Percentiles rank a stretch among this genome's conserved stretches.
Evolutionary conservation across 2,329 filamentous ascomycete species (phyloP).

Genomic region (Chrysoporthe austroafricana): DNA sequence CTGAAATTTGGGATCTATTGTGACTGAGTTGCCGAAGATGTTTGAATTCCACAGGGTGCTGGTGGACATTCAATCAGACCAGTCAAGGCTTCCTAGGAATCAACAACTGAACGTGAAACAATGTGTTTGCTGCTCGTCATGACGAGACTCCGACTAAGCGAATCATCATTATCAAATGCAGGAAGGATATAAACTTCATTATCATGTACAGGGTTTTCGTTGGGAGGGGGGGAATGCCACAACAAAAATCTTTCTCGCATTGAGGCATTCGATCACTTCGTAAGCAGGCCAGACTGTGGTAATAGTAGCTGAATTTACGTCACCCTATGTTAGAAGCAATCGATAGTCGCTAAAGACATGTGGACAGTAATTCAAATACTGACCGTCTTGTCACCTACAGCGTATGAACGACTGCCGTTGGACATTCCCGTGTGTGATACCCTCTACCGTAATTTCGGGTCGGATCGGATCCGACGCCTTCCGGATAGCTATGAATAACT

Average conservation of each 20-base stretch:
- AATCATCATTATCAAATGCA: slow-evolving; percentile 1
- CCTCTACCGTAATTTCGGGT: background rate
- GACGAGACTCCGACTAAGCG: background rate
- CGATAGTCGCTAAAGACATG: background rate
- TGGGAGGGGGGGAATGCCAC: background rate
- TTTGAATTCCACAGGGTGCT: background rate
- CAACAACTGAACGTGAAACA: background rate
- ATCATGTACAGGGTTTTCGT: background rate
- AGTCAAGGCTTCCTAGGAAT: background rate
- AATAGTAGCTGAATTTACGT: background rate
- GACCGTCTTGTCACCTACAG: background rate
- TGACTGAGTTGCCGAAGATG: background rate
- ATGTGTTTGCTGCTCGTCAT: background rate
- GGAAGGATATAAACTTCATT: background rate
- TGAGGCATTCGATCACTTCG: background rate
- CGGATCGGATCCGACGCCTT: background rate
- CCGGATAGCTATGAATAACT: background rate
- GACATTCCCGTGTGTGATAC: background rate
- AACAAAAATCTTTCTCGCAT: background rate
- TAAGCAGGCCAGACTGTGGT: background rate
- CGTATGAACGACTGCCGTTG: no score
- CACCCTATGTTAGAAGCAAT: background rate
- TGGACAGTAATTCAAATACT: background rate
- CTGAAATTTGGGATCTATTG: background rate
- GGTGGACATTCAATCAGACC: background rate